Percentiles rank a stretch among this genome's conserved stretches.
Evolutionary conservation across 805 yeast genomes (phyloP).

Genomic region (Nakazawaea ishiwadae): DNA sequence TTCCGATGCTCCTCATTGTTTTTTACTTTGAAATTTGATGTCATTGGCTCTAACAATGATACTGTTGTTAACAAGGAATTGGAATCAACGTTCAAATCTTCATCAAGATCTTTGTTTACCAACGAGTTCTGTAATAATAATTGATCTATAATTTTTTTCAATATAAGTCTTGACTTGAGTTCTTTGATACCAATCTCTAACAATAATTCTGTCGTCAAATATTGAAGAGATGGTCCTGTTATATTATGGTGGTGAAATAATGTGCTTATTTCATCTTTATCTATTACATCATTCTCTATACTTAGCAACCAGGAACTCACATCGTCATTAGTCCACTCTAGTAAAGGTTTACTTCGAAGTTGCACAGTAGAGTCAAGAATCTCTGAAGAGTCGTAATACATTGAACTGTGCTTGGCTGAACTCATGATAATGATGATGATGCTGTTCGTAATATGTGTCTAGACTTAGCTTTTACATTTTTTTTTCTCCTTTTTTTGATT

Average conservation of each 20-base stretch:
- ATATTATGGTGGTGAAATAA: constrained; percentile 55
- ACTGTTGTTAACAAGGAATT: constrained; percentile 7
- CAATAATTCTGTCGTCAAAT: constrained; percentile 64
- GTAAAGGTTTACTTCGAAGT: not conserved
- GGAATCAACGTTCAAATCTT: constrained; percentile 1
- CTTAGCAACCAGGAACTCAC: constrained; percentile 3
- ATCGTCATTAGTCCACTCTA: constrained; percentile 10
- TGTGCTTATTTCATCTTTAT: not conserved
- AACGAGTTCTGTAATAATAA: constrained; percentile 35
- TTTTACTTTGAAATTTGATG: constrained; percentile 1
- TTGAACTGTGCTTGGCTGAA: not conserved
- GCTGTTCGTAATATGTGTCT: no score
- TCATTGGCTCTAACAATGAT: constrained; percentile 6
- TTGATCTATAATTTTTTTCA: constrained; percentile 57
- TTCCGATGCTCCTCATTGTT: constrained; percentile 22
- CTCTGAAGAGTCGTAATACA: not conserved
- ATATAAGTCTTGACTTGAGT: constrained; percentile 49
- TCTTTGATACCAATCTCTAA: constrained; percentile 62
- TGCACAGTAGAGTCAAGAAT: not conserved
- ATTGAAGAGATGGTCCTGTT: constrained; percentile 69
- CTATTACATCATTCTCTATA: not conserved
- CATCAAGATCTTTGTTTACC: constrained; percentile 17
- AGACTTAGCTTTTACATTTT: no score
- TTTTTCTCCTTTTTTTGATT: not conserved
- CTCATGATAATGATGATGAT: not conserved